Conservation (phyloP, 2,329 filamentous ascomycete species). For the Elsinoe perseae region DNA sequence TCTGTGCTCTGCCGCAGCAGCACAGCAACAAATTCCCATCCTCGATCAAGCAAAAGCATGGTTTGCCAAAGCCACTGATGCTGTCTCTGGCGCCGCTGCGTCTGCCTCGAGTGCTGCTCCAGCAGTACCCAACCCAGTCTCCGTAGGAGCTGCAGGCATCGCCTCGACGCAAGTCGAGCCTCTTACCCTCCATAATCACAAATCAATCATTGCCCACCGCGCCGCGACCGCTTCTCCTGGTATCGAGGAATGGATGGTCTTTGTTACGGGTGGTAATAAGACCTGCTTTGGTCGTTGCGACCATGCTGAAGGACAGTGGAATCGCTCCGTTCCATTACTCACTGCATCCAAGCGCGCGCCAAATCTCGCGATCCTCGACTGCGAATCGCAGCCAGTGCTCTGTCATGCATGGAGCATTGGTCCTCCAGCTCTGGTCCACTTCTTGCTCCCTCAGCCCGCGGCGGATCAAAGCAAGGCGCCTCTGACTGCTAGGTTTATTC, state of each 20-base stretch:
- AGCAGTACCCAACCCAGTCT: constrained; percentile 38
- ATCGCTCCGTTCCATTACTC: constrained; percentile 46
- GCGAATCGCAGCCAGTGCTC: constrained; percentile 64
- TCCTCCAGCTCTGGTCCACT: constrained; percentile 58
- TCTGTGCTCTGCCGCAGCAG: constrained; percentile 43
- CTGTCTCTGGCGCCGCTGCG: constrained; percentile 38
- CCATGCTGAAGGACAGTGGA: constrained; percentile 54
- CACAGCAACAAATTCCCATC: constrained; percentile 53
- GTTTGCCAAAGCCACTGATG: constrained; percentile 48
- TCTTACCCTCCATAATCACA: constrained; percentile 64
- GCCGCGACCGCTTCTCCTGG: constrained; percentile 48
- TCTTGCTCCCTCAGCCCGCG: constrained; percentile 50
- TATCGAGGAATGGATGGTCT: constrained; percentile 69
- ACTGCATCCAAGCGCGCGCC: constrained; percentile 54
- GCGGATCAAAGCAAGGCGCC: constrained; percentile 58
- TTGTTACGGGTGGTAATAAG: constrained; percentile 67
- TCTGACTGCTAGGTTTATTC: constrained; percentile 56
- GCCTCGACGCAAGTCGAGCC: constrained; percentile 47
- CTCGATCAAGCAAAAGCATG: constrained; percentile 53
- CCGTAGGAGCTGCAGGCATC: constrained; percentile 45
- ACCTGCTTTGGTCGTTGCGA: constrained; percentile 67
- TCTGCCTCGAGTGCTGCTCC: constrained; percentile 33
- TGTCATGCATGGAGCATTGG: constrained; percentile 66
- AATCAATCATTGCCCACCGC: constrained; percentile 57
- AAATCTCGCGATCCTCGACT: constrained; percentile 63